phyloP scores from a whole-genome alignment of 2,329 filamentous ascomycete species.

The Emmonsiellopsis sp. region DNA sequence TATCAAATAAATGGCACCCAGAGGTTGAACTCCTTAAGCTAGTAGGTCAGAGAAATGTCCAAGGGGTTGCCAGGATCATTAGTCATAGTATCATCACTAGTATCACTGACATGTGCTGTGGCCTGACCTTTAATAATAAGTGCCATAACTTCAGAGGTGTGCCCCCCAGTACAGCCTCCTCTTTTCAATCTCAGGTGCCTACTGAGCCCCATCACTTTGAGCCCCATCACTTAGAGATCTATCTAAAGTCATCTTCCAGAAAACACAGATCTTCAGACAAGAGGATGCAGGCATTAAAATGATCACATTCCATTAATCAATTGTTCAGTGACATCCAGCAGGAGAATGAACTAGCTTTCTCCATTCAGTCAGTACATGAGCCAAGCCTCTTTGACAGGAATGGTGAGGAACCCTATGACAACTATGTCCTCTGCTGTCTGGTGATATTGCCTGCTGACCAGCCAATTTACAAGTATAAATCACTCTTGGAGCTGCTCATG shows the following conservation, averaged over 20 bases:
- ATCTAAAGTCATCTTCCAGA: not conserved
- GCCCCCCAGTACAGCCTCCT: slow-evolving; percentile 3
- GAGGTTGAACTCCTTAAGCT: slow-evolving; percentile 20
- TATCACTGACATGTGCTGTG: slow-evolving; percentile 17
- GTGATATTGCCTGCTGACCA: slow-evolving; percentile 20
- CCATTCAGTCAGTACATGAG: not conserved
- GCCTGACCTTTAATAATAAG: slow-evolving; percentile 15
- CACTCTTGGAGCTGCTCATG: slow-evolving; percentile 24
- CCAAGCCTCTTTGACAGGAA: not conserved
- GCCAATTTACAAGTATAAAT: slow-evolving; percentile 18
- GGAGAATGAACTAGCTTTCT: not conserved
- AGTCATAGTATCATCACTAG: slow-evolving; percentile 18
- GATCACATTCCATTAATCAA: not conserved
- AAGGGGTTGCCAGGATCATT: slow-evolving; percentile 17
- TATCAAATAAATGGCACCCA: slow-evolving; percentile 16
- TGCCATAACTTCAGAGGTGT: slow-evolving; percentile 7
- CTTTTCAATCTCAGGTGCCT: slow-evolving; percentile 7
- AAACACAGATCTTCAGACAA: not conserved
- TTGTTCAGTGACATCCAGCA: not conserved
- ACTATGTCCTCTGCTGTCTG: slow-evolving; percentile 20
- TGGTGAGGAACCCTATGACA: slow-evolving; percentile 13
- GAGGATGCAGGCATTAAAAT: not conserved
- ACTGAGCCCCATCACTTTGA: not conserved
- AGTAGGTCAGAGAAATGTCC: slow-evolving; percentile 15
- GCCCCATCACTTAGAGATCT: not conserved